Base-by-base conservation (phyloP, 2,329 filamentous ascomycete genomes). In the Pseudopithomyces chartarum region DNA sequence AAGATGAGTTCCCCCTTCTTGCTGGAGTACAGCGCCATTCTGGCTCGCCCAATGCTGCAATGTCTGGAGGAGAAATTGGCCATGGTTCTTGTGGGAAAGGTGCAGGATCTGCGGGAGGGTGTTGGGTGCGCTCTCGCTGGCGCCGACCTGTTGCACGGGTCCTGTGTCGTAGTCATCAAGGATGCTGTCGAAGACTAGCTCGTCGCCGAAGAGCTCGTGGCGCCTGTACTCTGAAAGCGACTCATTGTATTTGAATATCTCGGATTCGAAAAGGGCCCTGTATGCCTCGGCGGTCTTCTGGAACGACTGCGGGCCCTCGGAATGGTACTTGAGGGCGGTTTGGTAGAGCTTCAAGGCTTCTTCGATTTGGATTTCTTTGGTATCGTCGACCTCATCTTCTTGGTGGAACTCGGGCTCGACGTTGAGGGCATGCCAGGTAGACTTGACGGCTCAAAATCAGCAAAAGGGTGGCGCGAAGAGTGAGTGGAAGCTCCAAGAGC, bases 301-400 rank as follows among this genome's bases (percentile, higher is more conserved):
- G 73, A 91, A 95, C 52, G 87, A 90, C 17, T 80, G 80, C 0
- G 90, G 87, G 1, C 95, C 93, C 77, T 96, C 92, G 1, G 94
- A 89, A 73, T 99, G 95, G 63, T 93, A 87, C 75, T 94, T 97
- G 56, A 99, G 80, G 45, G 95, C 95, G 66, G 84, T 89, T 71
- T 98, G 93, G 73, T 97, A 99, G 34, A 94, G 85, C 78, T 97
- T 98, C 60, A 99, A 81, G 46, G 95, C 93, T 79, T 99, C 95
- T 70, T 99, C 95, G 70, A 98, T 94, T 82, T 97, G 93, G 51
- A 99, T 87, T 76, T 98, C 94, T 74, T 94, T 95, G 33, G 93
- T 97, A 68, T 95, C 92, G 74, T 99, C 95, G 70, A 97, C 82
- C 77, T 97, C 93, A 67, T 96, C 91, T 72, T 97, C 92, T 62